Base-by-base conservation (phyloP, 345 rosid species). In the Bruguiera parviflora region DNA sequence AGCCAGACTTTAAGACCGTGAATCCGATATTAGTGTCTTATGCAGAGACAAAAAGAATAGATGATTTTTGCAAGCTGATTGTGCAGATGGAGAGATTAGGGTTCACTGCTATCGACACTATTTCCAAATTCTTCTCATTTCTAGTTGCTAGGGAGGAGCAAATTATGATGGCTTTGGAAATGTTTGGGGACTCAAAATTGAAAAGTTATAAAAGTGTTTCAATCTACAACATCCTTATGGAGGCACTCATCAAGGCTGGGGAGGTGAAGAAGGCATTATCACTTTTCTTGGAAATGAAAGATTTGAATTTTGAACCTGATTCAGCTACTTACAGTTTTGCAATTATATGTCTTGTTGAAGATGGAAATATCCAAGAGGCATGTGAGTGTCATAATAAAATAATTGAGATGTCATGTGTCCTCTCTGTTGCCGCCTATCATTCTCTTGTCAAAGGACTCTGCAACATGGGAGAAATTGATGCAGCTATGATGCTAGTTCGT, bases 391-490 rank as follows among this genome's bases (percentile, higher is more conserved):
- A 94, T 75, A 87, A 90, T 57, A 88, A 83, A 81, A 87, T 91
- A 76, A 79, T 85, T 37, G 89, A 86, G 76, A 82, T 88, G 92
- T 82, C 86, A 6, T 73, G 79, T 70, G 73, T 89, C 73, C 97
- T 90, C 63, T 84, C 93, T 49, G 51, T 86, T 51, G 80, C 83
- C 71, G 90, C 96, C 28, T 94, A 94, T 72, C 46, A 63, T 69
- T 85, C 87, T 74, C 89, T 94, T 8, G 84, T 89, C 25, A 81
- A 58, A 79, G 93, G 92, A 63, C 90, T 94, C 24, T 80, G 95
- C 84, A 79, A 69, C 75, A 80, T 84, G 25, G 92, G 98, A 72
- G 98, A 91, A 83, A 88, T 88, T 7, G 96, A 94, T 76, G 90
- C 86, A 1, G 85, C 86, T 58, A 86, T 89, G 90, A 79, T 87